Evolutionary conservation across 345 rosid species (phyloP), one percentile per base, ranked within the genome.

Genomic region (Excoecaria agallocha): DNA sequence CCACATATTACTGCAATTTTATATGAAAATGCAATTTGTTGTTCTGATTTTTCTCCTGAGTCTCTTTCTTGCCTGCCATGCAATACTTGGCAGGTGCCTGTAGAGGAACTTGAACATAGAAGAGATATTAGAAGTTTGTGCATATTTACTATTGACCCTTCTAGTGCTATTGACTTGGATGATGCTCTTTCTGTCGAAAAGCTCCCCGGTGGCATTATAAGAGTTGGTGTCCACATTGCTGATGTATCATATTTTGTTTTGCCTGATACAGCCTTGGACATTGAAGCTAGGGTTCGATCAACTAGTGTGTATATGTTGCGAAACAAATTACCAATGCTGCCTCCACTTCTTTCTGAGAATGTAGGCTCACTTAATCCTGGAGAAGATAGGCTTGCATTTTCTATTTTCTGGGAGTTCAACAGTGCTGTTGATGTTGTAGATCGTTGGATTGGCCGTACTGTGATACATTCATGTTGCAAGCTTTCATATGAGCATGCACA

Each of bases 161-260:
- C 89, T 17, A 86, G 84, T 17, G 95, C 97, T 24, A 78, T 85
- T 54, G 98, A 92, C 63, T 95, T 94, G 60, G 98, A 94, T 70
- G 98, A 94, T 87, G 98, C 97, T 70, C 81, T 92, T 30, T 94
- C 97, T 38, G 80, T 91, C 76, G 91, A 94, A 82, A 79, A 78
- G 79, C 72, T 91, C 73, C 69, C 91, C 25, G 71, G 74, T 72
- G 95, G 85, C 68, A 74, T 78, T 68, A 81, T 75, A 39, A 91
- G 97, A 86, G 89, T 92, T 16, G 97, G 98, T 55, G 97, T 94
- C 56, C 98, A 94, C 85, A 86, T 94, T 79, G 87, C 95, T 8
- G 98, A 94, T 80, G 97, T 84, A 52, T 89, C 97, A 45, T 89
- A 85, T 81, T 94, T 92, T 83, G 97, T 89, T 77, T 85, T 87